phyloP scores from a whole-genome alignment of 495 filamentous ascomycete species.

The Penicillium turbatum region DNA sequence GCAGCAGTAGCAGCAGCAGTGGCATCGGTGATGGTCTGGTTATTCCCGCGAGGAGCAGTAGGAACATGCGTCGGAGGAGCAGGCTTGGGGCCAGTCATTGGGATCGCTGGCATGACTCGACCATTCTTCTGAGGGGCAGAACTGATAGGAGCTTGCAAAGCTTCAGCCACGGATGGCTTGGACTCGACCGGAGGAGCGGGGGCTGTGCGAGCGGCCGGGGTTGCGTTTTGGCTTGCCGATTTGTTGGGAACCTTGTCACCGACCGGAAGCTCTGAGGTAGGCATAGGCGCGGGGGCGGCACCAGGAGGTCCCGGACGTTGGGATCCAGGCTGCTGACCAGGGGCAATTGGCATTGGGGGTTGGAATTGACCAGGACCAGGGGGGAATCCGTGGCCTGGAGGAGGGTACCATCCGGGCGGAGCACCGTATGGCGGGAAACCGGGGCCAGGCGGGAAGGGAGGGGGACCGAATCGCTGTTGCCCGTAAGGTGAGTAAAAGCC shows the following conservation, averaged over 20 bases:
- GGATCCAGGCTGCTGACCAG: slow-evolving; percentile 46
- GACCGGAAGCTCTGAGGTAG: slow-evolving; percentile 43
- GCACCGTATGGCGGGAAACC: slow-evolving; percentile 50
- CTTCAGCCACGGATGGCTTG: slow-evolving; percentile 55
- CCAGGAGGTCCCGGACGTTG: slow-evolving; percentile 37
- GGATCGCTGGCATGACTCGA: slow-evolving; percentile 70
- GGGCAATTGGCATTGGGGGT: slow-evolving; percentile 49
- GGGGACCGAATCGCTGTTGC: slow-evolving; percentile 55
- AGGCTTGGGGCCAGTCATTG: slow-evolving; percentile 44
- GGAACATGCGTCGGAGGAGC: slow-evolving; percentile 38
- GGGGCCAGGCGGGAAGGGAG: slow-evolving; percentile 52
- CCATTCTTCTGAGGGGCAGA: slow-evolving; percentile 53
- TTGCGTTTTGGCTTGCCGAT: slow-evolving; percentile 33
- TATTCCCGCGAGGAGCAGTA: slow-evolving; percentile 28
- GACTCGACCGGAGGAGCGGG: slow-evolving; percentile 61
- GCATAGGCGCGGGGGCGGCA: slow-evolving; percentile 28
- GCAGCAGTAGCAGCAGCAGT: slow-evolving; percentile 80
- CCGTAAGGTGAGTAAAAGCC: slow-evolving; percentile 49
- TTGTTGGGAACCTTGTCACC: slow-evolving; percentile 36
- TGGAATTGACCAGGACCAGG: slow-evolving; percentile 56
- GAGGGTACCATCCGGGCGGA: slow-evolving; percentile 74
- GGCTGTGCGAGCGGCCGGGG: slow-evolving; percentile 38
- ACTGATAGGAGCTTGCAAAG: slow-evolving; percentile 49
- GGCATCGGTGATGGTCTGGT: slow-evolving; percentile 57
- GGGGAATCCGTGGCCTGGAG: slow-evolving; percentile 74